Evolutionary conservation across 2,329 filamentous ascomycete genomes (phyloP).

Genomic region (Fusarium liriodendri): DNA sequence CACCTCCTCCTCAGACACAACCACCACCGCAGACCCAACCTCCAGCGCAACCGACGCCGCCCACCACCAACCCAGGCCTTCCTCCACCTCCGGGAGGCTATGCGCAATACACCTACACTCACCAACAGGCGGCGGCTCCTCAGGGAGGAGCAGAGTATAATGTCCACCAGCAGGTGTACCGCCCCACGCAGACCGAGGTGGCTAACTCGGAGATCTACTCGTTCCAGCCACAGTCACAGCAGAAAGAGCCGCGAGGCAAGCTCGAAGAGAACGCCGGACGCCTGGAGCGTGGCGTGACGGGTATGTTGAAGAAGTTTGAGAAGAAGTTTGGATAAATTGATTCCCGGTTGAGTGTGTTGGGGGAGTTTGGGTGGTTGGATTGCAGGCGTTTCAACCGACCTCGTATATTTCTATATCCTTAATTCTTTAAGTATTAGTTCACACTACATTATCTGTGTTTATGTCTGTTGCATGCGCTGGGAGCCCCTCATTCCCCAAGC

Average conservation of each 20-base stretch:
- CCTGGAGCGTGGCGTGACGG: conserved; percentile 76
- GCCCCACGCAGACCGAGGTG: conserved; percentile 73
- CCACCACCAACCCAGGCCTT: conserved; percentile 50
- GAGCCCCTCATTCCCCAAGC: not conserved
- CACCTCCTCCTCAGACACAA: conserved; percentile 44
- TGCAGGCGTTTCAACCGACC: not conserved
- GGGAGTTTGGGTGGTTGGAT: conserved; percentile 23
- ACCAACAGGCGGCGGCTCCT: conserved; percentile 38
- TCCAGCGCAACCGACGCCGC: conserved; percentile 47
- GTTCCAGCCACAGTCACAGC: conserved; percentile 57
- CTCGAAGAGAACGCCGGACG: conserved; percentile 74
- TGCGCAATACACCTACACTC: conserved; percentile 62
- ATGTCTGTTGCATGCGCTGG: not conserved
- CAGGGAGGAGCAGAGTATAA: conserved; percentile 58
- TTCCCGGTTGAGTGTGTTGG: not conserved
- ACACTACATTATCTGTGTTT: not conserved
- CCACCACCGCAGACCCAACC: conserved; percentile 45
- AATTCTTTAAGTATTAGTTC: conserved; percentile 6
- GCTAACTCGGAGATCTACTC: conserved; percentile 47
- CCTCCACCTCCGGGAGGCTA: conserved; percentile 65
- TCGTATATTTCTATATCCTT: conserved; percentile 18
- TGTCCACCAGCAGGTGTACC: conserved; percentile 76
- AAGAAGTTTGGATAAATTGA: conserved; percentile 71
- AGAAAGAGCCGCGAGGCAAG: conserved; percentile 58
- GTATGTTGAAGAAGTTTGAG: conserved; percentile 82